Conservation (phyloP, 805 yeast genomes). For the Tetrapisispora iriomotensis region DNA sequence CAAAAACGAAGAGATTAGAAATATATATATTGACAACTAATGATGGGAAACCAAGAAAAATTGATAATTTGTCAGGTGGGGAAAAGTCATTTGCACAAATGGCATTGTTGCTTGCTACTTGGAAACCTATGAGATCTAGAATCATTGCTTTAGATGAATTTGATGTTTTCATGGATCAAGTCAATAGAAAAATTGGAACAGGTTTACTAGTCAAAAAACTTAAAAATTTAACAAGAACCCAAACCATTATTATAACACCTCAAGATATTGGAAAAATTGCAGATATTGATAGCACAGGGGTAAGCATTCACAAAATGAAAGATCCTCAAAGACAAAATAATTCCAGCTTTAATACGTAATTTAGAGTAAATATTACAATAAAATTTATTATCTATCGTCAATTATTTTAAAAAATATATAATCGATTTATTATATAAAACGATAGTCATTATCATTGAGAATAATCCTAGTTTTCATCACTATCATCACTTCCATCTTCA, state of each 20-base stretch:
- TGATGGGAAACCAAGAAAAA: conserved; percentile 51
- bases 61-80: conserved; percentile 88
- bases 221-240: conserved; percentile 50
- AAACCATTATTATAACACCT: conserved; percentile 89
- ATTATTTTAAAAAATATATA: neutral
- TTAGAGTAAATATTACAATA: too few species aligned
- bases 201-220: conserved; percentile 62
- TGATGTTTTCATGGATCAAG: conserved; percentile 96
- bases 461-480: conserved; percentile 15
- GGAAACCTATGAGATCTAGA: conserved; percentile 86
- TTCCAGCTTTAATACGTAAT: conserved; percentile 15
- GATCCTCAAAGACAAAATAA: conserved; percentile 32
- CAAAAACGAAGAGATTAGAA: conserved; percentile 38
- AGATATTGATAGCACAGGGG: conserved; percentile 50
- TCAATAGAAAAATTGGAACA: conserved; percentile 74
- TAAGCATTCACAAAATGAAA: conserved; percentile 53
- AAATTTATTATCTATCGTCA: too few species aligned
- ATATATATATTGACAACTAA: conserved; percentile 54
- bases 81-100: conserved; percentile 92
- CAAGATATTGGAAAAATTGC: conserved; percentile 66
- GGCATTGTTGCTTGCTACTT: conserved; percentile 75
- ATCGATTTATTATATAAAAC: neutral
- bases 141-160: conserved; percentile 90
- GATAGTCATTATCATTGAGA: neutral
- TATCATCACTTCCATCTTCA: conserved; percentile 47